Conservation (phyloP, 1,284 basidiomycete species). For the Pterulicium gracile region DNA sequence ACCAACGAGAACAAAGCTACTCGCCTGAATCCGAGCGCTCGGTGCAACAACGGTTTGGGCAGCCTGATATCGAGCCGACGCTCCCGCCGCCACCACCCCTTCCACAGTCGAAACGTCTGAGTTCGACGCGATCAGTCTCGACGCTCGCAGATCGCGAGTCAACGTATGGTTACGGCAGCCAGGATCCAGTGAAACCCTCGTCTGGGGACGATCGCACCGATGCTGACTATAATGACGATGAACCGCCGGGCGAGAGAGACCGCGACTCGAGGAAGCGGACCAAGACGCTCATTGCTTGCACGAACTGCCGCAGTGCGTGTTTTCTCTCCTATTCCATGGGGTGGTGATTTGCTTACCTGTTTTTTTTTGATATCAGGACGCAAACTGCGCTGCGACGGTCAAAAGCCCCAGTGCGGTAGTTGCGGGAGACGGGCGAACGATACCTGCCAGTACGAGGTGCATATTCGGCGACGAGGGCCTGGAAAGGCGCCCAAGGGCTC, state of each 20-base stretch:
- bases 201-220: not conserved
- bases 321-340: conserved; percentile 9
- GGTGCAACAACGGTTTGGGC: too few species aligned
- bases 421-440: conserved; percentile 34
- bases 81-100: too few species aligned
- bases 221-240: not conserved
- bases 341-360: conserved; percentile 8
- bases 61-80: too few species aligned
- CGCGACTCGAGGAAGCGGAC: conserved; percentile 18
- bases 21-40: too few species aligned
- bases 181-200: not conserved
- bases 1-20: too few species aligned
- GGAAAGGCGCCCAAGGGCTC: conserved; percentile 51
- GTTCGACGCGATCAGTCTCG: not conserved
- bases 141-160: not conserved
- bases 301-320: conserved; percentile 56
- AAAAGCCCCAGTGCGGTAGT: conserved; percentile 45
- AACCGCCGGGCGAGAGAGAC: not conserved
- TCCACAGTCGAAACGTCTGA: too few species aligned
- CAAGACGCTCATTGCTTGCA: conserved; percentile 53
- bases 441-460: conserved; percentile 47
- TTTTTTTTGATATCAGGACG: conserved; percentile 33
- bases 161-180: not conserved
- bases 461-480: conserved; percentile 54
- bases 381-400: conserved; percentile 62